Evolutionary conservation across 305 asterid genomes (phyloP), one percentile per base, ranked within the genome.

Genomic region (Fraxinus xanthoxyloides): DNA sequence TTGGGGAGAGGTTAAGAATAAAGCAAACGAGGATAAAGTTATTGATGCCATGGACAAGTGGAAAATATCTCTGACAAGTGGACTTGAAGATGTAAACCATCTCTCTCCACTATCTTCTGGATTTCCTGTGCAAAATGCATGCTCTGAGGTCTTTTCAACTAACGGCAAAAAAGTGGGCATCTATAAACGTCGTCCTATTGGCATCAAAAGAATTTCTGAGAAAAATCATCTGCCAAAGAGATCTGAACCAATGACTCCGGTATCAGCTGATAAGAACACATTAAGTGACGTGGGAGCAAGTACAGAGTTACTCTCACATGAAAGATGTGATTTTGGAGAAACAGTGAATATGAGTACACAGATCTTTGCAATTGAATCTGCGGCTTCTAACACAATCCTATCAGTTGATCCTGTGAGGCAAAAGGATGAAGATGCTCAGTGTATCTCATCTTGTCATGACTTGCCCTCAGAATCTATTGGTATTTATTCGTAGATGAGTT

Each of bases 141-240:
- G 40, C 83, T 80, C 86, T 19, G 80, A 82, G 28, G 72, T 74
- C 69, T 85, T 51, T 69, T 82, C 87, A 82, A 83, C 87, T 17
- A 82, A 75, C 78, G 79, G 82, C 21, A 93, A 84, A 83, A 85
- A 54, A 61, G 76, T 90, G 48, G 93, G 91, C 69, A 77, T 86
- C 24, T 83, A 87, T 70, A 90, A 81, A 83, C 93, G 96, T 31
- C 75, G 75, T 78, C 84, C 90, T 19, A 77, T 89, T 26, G 90
- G 91, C 38, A 89, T 89, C 84, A 90, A 89, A 88, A 86, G 90
- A 65, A 84, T 83, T 83, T 84, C 89, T 61, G 85, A 81, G 85
- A 87, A 59, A 72, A 79, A 76, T 65, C 75, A 70, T 46, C 78
- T 85, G 75, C 48, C 85, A 19, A 82, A 86, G 80, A 80, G 59